A percentile compares a stretch with the other conserved stretches of the same genome.
These are phyloP conservation scores for Myxozyma melibiosi DNA, from an alignment of 805 yeast genomes.

Conservation along the genomic window DNA sequence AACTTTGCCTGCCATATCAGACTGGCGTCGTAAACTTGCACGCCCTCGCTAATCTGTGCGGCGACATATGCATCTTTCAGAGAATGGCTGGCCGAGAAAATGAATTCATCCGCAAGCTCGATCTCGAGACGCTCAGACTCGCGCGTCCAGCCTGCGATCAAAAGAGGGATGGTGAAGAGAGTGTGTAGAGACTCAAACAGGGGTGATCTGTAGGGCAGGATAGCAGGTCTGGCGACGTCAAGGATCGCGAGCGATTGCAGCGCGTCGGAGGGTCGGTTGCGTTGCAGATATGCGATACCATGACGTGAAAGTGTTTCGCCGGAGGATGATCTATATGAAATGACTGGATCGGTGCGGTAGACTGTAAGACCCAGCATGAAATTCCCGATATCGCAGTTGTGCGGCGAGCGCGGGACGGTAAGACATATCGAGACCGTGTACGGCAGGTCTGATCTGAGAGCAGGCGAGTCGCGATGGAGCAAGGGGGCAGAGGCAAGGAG, in stretches of 20 bases:
- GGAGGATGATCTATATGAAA: too few relatives aligned
- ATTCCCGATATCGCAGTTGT: slow-evolving; percentile 41
- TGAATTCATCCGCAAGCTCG: slow-evolving; percentile 34
- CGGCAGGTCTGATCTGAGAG: slow-evolving; percentile 21
- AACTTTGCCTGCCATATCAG: slow-evolving; percentile 38
- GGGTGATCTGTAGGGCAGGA: slow-evolving; percentile 40
- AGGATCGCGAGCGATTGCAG: slow-evolving; percentile 12
- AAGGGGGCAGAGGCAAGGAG: too few relatives aligned
- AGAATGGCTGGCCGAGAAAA: too few relatives aligned
- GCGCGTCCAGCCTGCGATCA: not conserved
- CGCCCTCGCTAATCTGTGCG: slow-evolving; percentile 36
- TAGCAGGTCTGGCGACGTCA: slow-evolving; percentile 36
- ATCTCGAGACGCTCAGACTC: slow-evolving; percentile 38
- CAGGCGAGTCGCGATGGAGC: too few relatives aligned
- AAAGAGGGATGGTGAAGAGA: slow-evolving; percentile 36
- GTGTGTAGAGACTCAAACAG: slow-evolving; percentile 39
- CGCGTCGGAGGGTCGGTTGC: too few relatives aligned
- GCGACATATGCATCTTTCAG: slow-evolving; percentile 23
- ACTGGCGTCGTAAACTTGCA: slow-evolving; percentile 36
- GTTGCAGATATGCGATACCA: too few relatives aligned
- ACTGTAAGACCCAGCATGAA: too few relatives aligned
- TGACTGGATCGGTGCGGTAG: too few relatives aligned
- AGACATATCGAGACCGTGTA: slow-evolving; percentile 39
- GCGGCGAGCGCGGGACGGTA: slow-evolving; percentile 39
- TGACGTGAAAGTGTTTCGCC: too few relatives aligned